phyloP scores from a whole-genome alignment of 495 filamentous ascomycete species.

The Ramalina intermedia region DNA sequence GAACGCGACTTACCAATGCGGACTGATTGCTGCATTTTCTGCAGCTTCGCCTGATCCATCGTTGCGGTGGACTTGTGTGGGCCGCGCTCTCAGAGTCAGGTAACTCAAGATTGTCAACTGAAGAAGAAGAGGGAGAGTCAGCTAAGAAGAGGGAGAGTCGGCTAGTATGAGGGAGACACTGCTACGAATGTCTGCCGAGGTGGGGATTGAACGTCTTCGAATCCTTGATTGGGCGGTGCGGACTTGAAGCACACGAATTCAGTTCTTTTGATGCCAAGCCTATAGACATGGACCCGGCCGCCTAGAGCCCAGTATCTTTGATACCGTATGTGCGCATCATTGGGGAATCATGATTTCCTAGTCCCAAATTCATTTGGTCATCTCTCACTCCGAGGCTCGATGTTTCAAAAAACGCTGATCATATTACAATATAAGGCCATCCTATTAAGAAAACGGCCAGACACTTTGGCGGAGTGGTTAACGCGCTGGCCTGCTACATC shows the following conservation, averaged over 20 bases:
- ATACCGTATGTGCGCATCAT: too few relatives aligned
- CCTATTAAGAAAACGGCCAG: too few relatives aligned
- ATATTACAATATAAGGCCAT: too few relatives aligned
- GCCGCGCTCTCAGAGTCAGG: not conserved
- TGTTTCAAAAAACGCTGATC: too few relatives aligned
- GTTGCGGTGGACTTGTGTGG: not conserved
- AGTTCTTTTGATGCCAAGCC: not conserved
- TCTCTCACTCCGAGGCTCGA: too few relatives aligned
- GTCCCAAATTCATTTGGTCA: too few relatives aligned
- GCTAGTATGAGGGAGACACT: not conserved
- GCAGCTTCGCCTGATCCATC: slow-evolving; percentile 46
- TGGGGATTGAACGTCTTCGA: too few relatives aligned
- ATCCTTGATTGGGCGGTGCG: not conserved
- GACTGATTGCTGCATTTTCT: slow-evolving; percentile 40
- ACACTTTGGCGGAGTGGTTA: slow-evolving; percentile 15
- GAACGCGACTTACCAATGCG: slow-evolving; percentile 35
- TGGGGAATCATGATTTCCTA: too few relatives aligned
- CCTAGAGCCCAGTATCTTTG: too few relatives aligned
- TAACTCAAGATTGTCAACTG: not conserved
- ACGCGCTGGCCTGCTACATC: slow-evolving; percentile 13
- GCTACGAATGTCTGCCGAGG: not conserved
- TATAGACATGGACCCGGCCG: not conserved
- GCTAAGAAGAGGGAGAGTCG: too few relatives aligned
- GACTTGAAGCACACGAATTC: not conserved
- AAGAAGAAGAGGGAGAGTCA: not conserved